Evolutionary conservation across 164 flowering plant species (phyloP), one percentile per base, ranked within the genome.

Genomic region (Umbilicus rupestris): DNA sequence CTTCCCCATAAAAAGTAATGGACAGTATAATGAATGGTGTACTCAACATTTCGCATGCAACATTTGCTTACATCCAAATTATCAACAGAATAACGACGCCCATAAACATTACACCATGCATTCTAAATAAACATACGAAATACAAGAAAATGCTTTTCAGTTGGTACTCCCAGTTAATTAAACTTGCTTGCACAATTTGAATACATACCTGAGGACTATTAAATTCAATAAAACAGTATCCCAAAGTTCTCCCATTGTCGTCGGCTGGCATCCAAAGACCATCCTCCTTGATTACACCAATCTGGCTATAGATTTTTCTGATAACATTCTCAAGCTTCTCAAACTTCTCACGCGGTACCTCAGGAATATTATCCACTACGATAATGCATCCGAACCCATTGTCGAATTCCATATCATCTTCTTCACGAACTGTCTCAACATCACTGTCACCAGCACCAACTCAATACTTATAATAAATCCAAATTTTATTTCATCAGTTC

Each of bases 221-320:
- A 33, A 71, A 94, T 75, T 88, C 99, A 46, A 94, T 85, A 77
- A 87, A 91, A 75, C 96, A 87, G 46, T 82, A 94, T 8, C 99
- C 97, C 1, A 79, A 69, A 1, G 96, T 84, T 70, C 85, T 85
- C 67, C 77, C 49, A 1, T 89, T 85, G 0, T 79, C 84, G 71
- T 84, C 85, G 29, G 83, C 71, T 12, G 99, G 97, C 96, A 94
- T 91, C 92, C 85, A 89, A 16, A 91, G 75, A 0, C 95, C 98
- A 74, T 81, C 84, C 58, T 88, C 97, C 70, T 80, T 90, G 11
- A 93, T 90, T 0, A 74, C 75, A 14, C 97, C 97, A 66, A 88
- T 84, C 74, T 90, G 96, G 47, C 89, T 76, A 63, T 82, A 94
- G 12, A 94, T 91, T 73, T 91, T 94, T 1, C 88, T 71, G 59